Percentiles rank a stretch among this genome's conserved stretches.
Evolutionary conservation across 2,329 filamentous ascomycete species (phyloP).

Genomic region (Pseudogymnoascus sp.): DNA sequence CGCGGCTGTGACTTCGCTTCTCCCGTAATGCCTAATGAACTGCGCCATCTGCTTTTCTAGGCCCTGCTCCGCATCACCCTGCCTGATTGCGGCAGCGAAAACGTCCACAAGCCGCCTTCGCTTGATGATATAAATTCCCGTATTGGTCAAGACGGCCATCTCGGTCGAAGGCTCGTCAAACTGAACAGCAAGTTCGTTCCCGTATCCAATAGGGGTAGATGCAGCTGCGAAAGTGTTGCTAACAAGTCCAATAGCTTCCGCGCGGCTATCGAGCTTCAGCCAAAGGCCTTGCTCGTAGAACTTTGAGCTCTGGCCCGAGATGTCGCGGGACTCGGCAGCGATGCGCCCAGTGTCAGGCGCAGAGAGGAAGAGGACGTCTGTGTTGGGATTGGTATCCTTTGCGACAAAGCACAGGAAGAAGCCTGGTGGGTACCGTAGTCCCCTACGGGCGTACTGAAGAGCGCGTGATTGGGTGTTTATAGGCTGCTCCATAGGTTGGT

Average conservation of each 20-base stretch:
- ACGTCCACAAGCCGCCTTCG: slow-evolving; percentile 83
- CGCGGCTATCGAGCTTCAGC: slow-evolving; percentile 65
- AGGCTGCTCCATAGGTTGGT: slow-evolving; percentile 18
- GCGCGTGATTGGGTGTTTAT: slow-evolving; percentile 38
- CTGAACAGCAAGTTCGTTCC: slow-evolving; percentile 93
- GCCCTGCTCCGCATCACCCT: slow-evolving; percentile 67
- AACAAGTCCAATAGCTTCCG: slow-evolving; percentile 72
- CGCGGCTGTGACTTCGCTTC: slow-evolving; percentile 81
- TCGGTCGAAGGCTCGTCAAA: slow-evolving; percentile 79
- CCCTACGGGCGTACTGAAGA: slow-evolving; percentile 44
- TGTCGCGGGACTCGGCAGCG: slow-evolving; percentile 44
- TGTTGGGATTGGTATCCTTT: slow-evolving; percentile 50
- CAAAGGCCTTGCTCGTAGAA: slow-evolving; percentile 77
- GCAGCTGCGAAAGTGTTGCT: slow-evolving; percentile 66
- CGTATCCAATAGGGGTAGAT: slow-evolving; percentile 67
- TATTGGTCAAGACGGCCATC: slow-evolving; percentile 86
- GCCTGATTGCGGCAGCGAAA: slow-evolving; percentile 74
- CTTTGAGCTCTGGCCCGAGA: slow-evolving; percentile 20
- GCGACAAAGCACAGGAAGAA: slow-evolving; percentile 83
- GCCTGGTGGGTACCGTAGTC: slow-evolving; percentile 69
- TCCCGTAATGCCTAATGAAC: slow-evolving; percentile 80
- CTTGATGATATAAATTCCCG: slow-evolving; percentile 78
- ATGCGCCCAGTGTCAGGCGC: slow-evolving; percentile 86
- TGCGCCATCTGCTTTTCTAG: slow-evolving; percentile 74
- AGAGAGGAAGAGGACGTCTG: slow-evolving; percentile 72